Evolutionary conservation across 2,329 filamentous ascomycete species (phyloP).

Genomic region (Mollisia scopiformis): DNA sequence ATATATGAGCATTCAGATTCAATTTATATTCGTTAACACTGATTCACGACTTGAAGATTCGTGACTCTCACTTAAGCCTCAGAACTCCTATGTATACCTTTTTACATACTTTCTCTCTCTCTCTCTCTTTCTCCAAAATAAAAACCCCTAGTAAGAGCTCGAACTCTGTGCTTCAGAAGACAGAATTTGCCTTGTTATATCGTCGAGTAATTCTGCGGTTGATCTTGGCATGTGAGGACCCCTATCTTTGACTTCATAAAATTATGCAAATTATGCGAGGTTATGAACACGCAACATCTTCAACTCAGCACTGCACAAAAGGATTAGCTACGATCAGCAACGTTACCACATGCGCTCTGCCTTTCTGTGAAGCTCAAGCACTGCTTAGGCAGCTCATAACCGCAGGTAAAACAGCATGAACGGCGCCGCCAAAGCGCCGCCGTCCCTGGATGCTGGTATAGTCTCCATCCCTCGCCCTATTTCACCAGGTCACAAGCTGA

Average conservation of each 20-base stretch:
- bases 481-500: constrained; percentile 19
- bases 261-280: constrained; percentile 19
- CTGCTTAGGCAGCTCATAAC: not conserved
- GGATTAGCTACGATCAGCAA: not conserved
- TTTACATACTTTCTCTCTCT: not conserved
- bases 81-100: not conserved
- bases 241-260: constrained; percentile 12
- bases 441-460: constrained; percentile 39
- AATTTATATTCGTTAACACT: not conserved
- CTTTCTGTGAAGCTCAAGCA: not conserved
- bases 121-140: too few species aligned
- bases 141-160: too few species aligned
- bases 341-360: not conserved
- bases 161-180: not conserved
- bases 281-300: constrained; percentile 17
- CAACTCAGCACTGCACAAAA: not conserved
- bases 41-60: too few species aligned
- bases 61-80: too few species aligned
- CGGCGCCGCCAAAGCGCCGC: constrained; percentile 29
- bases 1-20: constrained; percentile 15
- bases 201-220: not conserved
- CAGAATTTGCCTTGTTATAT: too few species aligned
- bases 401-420: constrained; percentile 32
- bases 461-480: constrained; percentile 9
- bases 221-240: not conserved